Base-by-base conservation (phyloP, 257 asterid species). In the Ilex aquifolium region DNA sequence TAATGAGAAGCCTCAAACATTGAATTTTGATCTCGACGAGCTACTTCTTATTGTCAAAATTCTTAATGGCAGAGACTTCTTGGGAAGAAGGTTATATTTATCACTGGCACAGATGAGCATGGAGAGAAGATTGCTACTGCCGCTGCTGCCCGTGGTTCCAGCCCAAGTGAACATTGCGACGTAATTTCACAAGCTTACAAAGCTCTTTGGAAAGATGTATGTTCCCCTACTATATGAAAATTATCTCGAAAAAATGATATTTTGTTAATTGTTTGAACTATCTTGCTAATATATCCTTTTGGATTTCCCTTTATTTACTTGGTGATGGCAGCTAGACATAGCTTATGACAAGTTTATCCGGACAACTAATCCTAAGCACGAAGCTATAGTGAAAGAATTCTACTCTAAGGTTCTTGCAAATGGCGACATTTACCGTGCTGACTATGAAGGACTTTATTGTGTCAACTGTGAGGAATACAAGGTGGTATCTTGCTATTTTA, bases 91-190 rank as follows among this genome's bases (percentile, higher is more conserved):
- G 96, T 92, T 71, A 75, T 87, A 66, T 92, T 89, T 57, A 70
- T 89, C 64, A 89, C 99, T 15, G 99, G 99, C 68, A 92, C 99
- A 6, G 99, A 92, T 54, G 99, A 92, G 78, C 99, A 89, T 36
- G 99, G 99, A 2, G 99, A 92, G 54, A 92, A 92, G 85, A 92
- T 92, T 75, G 93, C 99, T 57, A 78, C 63, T 64, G 95, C 99
- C 30, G 95, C 97, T 21, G 88, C 83, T 72, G 91, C 82, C 42
- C 80, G 66, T 71, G 96, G 88, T 71, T 80, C 84, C 39, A 85
- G 74, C 65, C 95, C 96, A 32, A 77, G 68, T n/a, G 77, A 82
- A 59, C 99, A 92, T 72, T 92, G 99, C 64, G 87, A 89, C 77
- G n/a, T 57, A 13, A 66, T 89, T 67, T 92, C 99, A 50, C 88